phyloP scores from a whole-genome alignment of 202 grass and related monocot genomes.

The Brachypodium distachyon region DNA sequence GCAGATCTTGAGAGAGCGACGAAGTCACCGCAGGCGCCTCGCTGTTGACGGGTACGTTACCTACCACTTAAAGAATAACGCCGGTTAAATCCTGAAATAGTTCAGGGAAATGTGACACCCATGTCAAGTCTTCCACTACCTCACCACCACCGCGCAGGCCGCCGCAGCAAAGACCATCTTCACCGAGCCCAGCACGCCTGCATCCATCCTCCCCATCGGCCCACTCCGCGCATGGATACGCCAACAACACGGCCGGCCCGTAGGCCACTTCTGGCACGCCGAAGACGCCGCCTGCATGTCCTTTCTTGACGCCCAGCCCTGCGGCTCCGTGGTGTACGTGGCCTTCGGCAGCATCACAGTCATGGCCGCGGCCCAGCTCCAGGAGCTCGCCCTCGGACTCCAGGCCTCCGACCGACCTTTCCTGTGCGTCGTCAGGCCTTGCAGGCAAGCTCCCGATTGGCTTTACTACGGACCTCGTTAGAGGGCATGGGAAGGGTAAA shows the following conservation, averaged over 20 bases:
- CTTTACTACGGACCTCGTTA: not conserved
- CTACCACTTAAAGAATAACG: too few relatives aligned
- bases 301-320: slow-evolving; percentile 16
- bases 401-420: slow-evolving; percentile 4
- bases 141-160: not conserved
- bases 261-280: slow-evolving; percentile 20
- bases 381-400: slow-evolving; percentile 27
- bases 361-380: slow-evolving; percentile 16
- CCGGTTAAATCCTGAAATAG: too few relatives aligned
- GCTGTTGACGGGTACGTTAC: too few relatives aligned
- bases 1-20: too few relatives aligned
- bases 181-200: not conserved
- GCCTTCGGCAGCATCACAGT: slow-evolving; percentile 35
- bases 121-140: slow-evolving; percentile 41
- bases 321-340: slow-evolving; percentile 16
- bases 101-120: too few relatives aligned
- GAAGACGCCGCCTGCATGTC: not conserved
- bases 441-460: not conserved
- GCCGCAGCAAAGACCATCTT: slow-evolving; percentile 11
- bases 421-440: slow-evolving; percentile 30
- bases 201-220: slow-evolving; percentile 16
- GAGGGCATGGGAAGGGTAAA: not conserved
- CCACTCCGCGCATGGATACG: slow-evolving; percentile 19
- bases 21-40: too few relatives aligned
- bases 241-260: not conserved